phyloP scores from a whole-genome alignment of 2,329 filamentous ascomycete species.

The Tolypocladium ovalisporum region DNA sequence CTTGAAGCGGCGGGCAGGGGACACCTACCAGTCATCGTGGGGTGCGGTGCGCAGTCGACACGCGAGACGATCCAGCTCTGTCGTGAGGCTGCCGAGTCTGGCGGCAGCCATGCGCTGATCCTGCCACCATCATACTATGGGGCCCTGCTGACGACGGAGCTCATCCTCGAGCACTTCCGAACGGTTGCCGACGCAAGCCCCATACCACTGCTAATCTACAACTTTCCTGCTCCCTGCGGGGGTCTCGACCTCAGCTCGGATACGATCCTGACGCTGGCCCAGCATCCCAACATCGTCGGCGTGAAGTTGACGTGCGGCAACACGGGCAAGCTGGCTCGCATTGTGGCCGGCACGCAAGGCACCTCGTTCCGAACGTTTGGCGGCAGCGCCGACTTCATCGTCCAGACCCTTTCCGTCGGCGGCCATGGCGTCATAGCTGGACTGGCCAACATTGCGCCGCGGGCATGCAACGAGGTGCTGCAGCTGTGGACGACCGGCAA shows the following conservation, averaged over 20 bases:
- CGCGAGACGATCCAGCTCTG: constrained; percentile 57
- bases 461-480: constrained; percentile 50
- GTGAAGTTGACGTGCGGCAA: constrained; percentile 55
- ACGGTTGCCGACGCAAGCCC: constrained; percentile 47
- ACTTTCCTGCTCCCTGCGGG: constrained; percentile 46
- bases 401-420: constrained; percentile 59
- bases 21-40: constrained; percentile 54
- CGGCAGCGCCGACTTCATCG: constrained; percentile 62
- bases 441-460: constrained; percentile 59
- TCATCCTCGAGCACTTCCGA: constrained; percentile 50
- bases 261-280: constrained; percentile 38
- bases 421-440: constrained; percentile 64
- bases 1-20: constrained; percentile 44
- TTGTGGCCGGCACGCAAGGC: constrained; percentile 30
- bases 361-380: constrained; percentile 55
- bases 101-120: constrained; percentile 57
- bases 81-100: constrained; percentile 49
- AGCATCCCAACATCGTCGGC: constrained; percentile 47
- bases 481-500: constrained; percentile 50
- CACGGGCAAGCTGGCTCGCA: constrained; percentile 45
- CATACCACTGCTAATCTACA: constrained; percentile 52
- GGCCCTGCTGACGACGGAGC: constrained; percentile 43
- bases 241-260: constrained; percentile 50
- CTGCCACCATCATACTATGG: constrained; percentile 62
- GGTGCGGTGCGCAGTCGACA: constrained; percentile 56